These are phyloP conservation scores for Ophiobolus disseminans DNA, from an alignment of 2,329 filamentous ascomycete genomes.

Conservation along the genomic window DNA sequence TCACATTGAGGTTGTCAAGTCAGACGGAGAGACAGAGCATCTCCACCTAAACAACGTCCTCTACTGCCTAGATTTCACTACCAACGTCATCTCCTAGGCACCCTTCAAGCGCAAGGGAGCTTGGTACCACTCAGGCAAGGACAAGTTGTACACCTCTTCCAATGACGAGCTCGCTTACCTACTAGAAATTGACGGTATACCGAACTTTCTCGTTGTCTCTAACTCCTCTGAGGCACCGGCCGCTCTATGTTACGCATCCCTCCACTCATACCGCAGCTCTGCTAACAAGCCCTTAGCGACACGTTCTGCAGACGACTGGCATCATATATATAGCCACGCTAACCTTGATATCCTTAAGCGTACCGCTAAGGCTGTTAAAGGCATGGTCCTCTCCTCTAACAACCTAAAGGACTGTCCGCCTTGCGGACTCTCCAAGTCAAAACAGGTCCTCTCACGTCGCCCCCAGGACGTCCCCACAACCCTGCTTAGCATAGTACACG, in stretches of 20 bases:
- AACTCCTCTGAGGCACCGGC: not conserved
- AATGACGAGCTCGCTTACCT: not conserved
- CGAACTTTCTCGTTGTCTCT: not conserved
- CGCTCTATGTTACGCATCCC: not conserved
- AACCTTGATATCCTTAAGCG: not conserved
- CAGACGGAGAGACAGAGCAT: not conserved
- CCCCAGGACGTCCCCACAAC: not conserved
- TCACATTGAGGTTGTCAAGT: not conserved
- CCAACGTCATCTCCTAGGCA: not conserved
- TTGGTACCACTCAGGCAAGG: not conserved
- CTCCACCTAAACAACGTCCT: not conserved
- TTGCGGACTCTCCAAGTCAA: not conserved
- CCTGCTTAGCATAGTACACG: not conserved
- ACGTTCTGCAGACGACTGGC: not conserved
- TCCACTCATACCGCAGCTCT: not conserved
- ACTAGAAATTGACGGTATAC: not conserved
- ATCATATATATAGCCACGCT: not conserved
- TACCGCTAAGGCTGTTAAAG: not conserved
- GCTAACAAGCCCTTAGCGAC: not conserved
- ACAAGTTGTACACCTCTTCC: not conserved
- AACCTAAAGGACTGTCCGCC: not conserved
- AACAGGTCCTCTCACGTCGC: not conserved
- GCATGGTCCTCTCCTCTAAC: not conserved
- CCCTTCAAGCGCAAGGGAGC: not conserved
- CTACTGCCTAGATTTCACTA: not conserved